Base-by-base conservation (phyloP, 2,329 filamentous ascomycete species). In the Graphilbum ipis-grandicollis region DNA sequence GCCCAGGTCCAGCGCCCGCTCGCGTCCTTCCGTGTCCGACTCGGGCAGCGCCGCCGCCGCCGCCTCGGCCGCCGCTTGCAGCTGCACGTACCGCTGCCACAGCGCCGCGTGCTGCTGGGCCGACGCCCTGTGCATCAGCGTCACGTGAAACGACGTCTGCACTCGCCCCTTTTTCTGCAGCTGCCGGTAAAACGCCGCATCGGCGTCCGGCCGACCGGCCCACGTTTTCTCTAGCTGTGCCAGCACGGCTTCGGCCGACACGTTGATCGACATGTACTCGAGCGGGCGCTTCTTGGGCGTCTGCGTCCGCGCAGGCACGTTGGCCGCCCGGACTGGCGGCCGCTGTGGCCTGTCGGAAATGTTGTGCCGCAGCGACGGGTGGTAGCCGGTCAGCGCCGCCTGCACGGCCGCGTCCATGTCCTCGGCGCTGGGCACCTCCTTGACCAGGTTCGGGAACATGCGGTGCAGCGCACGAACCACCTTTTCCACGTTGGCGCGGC, bases 111-210 rank as follows among this genome's bases (percentile, higher is more conserved):
- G 56, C 22, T 76, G 58, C 30, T 63, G 62, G 9, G 71, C 60
- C 3, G 61, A 63, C 10, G 77, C 74, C 33, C 78, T 76, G 56
- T 98, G 90, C 54, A 94, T 84, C 29, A 98, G 68, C 0, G 90
- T 98, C 40, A 98, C 82, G 53, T 98, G 90, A 54, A 96, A 98
- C 30, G 75, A 67, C n/a, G 67, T 52, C 55, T 96, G 88, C 6
- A 96, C 59, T 38, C 90, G 80, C 17, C 77, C 68, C 3, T 66
- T 68, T 46, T 79, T 67, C 53, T 79, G 71, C 25, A 98, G 68
- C 39, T 82, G 71, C 47, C 68, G 71, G 60, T 81, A 98, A 50
- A 93, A 76, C 18, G 60, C 64, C n/a, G 71, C 60, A 14, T 69
- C 58, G 5, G 72, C 56, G 0, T 70, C 48, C 3, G 56, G 53